phyloP scores from a whole-genome alignment of 108 stramenopile genomes.

The Parmales sp. region DNA sequence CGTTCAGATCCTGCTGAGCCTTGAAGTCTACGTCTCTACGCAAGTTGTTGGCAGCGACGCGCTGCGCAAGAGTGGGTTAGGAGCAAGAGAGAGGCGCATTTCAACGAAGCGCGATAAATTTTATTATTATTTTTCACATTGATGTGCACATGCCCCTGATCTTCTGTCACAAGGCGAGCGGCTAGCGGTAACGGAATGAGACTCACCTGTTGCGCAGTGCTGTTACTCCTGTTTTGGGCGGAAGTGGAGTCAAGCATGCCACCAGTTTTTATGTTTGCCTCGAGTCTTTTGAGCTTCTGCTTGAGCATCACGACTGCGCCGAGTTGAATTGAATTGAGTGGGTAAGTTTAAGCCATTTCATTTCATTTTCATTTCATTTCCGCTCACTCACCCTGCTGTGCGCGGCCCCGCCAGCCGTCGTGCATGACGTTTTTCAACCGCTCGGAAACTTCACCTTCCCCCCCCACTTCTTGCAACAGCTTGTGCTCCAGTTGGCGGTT shows the following conservation, averaged over 20 bases:
- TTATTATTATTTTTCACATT: too few relatives aligned
- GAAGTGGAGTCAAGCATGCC: not conserved
- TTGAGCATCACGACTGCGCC: not conserved
- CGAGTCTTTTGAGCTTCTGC: not conserved
- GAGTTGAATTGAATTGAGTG: too few relatives aligned
- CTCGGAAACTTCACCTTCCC: not conserved
- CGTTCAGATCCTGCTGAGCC: conserved; percentile 12
- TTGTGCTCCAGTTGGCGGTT: conserved; percentile 5
- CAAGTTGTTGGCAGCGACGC: conserved; percentile 5
- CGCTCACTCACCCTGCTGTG: too few relatives aligned
- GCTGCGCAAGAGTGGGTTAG: too few relatives aligned
- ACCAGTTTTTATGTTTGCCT: conserved; percentile 1
- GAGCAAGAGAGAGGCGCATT: too few relatives aligned
- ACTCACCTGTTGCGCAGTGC: not conserved
- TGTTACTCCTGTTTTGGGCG: not conserved
- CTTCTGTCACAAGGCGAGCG: too few relatives aligned
- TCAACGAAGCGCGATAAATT: too few relatives aligned
- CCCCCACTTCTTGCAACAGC: not conserved
- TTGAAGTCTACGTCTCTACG: not conserved
- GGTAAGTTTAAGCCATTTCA: too few relatives aligned
- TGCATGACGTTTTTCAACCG: not conserved
- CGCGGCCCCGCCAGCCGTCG: conserved; percentile 1
- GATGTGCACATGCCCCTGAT: too few relatives aligned
- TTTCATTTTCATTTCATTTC: too few relatives aligned
- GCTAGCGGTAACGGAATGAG: too few relatives aligned